phyloP scores from a whole-genome alignment of 2,329 filamentous ascomycete species.

The Aureobasidium zeae region DNA sequence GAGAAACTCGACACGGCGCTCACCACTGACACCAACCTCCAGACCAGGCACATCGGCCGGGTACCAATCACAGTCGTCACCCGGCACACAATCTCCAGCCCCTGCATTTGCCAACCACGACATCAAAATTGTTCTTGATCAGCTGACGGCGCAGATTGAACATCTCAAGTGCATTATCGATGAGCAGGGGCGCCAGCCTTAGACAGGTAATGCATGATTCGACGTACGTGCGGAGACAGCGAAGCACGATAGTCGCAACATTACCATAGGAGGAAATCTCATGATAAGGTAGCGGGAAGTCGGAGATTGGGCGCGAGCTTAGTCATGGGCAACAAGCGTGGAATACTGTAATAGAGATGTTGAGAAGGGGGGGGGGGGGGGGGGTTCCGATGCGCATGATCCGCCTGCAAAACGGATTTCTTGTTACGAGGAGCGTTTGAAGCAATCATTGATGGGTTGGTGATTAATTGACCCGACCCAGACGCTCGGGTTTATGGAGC shows the following conservation, averaged over 20 bases:
- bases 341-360: too few relatives aligned
- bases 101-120: slow-evolving; percentile 1
- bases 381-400: too few relatives aligned
- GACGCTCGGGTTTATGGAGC: slow-evolving; percentile 1
- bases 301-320: not conserved
- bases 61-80: slow-evolving; percentile 4
- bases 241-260: not conserved
- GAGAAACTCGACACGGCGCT: slow-evolving; percentile 22
- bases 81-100: not conserved
- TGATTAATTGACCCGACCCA: slow-evolving; percentile 5
- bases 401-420: too few relatives aligned
- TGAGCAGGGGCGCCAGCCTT: slow-evolving; percentile 24
- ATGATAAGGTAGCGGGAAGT: not conserved
- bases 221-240: not conserved
- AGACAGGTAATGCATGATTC: not conserved
- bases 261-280: not conserved
- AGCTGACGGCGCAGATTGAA: slow-evolving; percentile 31
- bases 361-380: too few relatives aligned
- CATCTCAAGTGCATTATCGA: slow-evolving; percentile 33
- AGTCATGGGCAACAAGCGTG: not conserved
- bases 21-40: slow-evolving; percentile 20
- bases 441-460: too few relatives aligned
- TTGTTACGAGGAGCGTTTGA: slow-evolving; percentile 4
- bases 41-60: slow-evolving; percentile 12
- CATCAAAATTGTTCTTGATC: slow-evolving; percentile 12